Conservation (phyloP, 345 rosid genomes). For the Ceriops decandra region DNA sequence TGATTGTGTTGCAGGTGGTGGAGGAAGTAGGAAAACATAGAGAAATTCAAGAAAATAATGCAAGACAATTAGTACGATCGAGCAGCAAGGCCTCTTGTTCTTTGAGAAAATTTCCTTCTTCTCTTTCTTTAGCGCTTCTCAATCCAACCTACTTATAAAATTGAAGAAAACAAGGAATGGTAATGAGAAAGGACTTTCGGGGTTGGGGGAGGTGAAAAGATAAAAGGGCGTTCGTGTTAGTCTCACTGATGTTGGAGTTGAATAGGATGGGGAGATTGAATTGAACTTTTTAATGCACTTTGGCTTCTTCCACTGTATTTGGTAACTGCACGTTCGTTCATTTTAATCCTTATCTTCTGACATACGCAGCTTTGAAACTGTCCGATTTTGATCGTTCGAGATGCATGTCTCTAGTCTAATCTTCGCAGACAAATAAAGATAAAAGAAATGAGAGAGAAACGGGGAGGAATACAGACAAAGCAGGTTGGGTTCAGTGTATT, state of each 20-base stretch:
- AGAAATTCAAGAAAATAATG: too few species aligned
- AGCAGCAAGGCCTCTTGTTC: too few species aligned
- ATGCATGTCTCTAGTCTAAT: too few species aligned
- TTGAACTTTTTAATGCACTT: neutral
- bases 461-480: too few species aligned
- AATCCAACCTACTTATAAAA: neutral
- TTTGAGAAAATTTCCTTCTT: too few species aligned
- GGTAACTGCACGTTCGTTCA: neutral
- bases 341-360: neutral
- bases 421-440: too few species aligned
- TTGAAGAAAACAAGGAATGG: neutral
- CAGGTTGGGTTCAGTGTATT: neutral
- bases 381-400: neutral
- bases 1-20: too few species aligned
- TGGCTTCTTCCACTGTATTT: neutral
- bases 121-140: neutral
- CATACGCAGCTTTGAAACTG: neutral
- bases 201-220: neutral
- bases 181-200: neutral
- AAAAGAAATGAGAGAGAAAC: too few species aligned
- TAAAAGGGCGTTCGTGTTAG: neutral
- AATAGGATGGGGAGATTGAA: neutral
- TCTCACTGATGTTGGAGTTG: too few species aligned
- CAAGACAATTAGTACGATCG: too few species aligned
- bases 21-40: too few species aligned